Conservation (phyloP, 768 basidiomycete species). For the Xerocomellus dryophilus region DNA sequence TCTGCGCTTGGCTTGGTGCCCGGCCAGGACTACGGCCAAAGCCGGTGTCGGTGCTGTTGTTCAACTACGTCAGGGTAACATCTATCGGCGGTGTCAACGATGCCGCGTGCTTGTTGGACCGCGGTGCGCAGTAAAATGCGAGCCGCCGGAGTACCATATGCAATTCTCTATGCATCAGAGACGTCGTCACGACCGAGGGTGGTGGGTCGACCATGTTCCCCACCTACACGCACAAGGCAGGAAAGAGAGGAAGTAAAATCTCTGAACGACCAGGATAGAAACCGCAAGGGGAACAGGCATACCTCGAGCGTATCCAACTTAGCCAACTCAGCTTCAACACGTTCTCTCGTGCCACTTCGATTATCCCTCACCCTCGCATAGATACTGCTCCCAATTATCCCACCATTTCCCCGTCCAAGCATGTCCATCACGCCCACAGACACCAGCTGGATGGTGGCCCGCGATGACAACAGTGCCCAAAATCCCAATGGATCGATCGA, state of each 20-base stretch:
- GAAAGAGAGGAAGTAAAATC: background rate
- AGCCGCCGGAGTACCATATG: conserved; percentile 30
- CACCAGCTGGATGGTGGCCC: conserved; percentile 49
- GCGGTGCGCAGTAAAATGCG: conserved; percentile 38
- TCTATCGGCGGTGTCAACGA: conserved; percentile 5
- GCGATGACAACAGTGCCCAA: conserved; percentile 50
- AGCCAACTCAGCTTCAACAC: conserved; percentile 28
- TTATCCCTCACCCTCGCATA: conserved; percentile 36
- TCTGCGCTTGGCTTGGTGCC: background rate
- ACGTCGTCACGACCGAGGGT: conserved; percentile 22
- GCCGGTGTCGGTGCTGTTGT: background rate
- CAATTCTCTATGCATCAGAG: conserved; percentile 41
- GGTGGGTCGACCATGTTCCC: conserved; percentile 13
- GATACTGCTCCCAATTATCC: conserved; percentile 50
- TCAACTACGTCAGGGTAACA: background rate
- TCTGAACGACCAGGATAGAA: background rate
- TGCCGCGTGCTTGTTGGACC: background rate
- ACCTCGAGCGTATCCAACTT: conserved; percentile 20
- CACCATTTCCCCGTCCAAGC: conserved; percentile 58
- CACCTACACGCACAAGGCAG: conserved; percentile 1
- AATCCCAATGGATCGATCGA: conserved; percentile 35
- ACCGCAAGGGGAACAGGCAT: background rate
- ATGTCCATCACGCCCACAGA: conserved; percentile 55
- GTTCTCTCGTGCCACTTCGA: conserved; percentile 15
- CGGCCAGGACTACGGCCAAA: background rate